Conservation (phyloP, 2,329 filamentous ascomycete species). For the Aspergillus chevalieri region DNA sequence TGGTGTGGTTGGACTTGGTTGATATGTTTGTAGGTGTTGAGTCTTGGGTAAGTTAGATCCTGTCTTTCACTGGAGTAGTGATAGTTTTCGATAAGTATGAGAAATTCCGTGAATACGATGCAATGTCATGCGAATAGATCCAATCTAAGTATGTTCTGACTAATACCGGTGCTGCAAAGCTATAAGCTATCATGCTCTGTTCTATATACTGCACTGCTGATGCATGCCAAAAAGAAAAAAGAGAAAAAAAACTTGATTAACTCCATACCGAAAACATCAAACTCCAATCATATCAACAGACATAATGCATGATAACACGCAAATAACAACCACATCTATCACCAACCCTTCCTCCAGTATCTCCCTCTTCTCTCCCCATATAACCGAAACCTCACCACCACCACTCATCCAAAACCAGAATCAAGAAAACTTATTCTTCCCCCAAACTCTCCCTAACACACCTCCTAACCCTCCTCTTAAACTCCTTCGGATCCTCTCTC, state of each 20-base stretch:
- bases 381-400: not conserved
- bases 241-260: constrained; percentile 1
- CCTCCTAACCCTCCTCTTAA: constrained; percentile 68
- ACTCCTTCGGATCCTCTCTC: constrained; percentile 73
- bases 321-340: not conserved
- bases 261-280: constrained; percentile 8
- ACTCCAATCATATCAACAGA: constrained; percentile 5
- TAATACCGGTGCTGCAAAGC: too few relatives aligned
- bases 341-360: not conserved
- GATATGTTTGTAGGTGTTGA: too few relatives aligned
- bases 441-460: constrained; percentile 78
- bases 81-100: too few relatives aligned
- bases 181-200: too few relatives aligned
- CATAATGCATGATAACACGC: constrained; percentile 14
- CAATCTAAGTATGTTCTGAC: too few relatives aligned
- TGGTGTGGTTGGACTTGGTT: too few relatives aligned
- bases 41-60: too few relatives aligned
- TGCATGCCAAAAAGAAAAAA: not conserved
- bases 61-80: too few relatives aligned
- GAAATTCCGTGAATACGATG: too few relatives aligned
- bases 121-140: too few relatives aligned
- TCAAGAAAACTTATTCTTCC: constrained; percentile 46
- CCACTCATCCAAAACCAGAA: constrained; percentile 3
- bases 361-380: not conserved
- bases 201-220: too few relatives aligned